phyloP scores from a whole-genome alignment of 441 rosid species.

The Gossypium laxum region DNA sequence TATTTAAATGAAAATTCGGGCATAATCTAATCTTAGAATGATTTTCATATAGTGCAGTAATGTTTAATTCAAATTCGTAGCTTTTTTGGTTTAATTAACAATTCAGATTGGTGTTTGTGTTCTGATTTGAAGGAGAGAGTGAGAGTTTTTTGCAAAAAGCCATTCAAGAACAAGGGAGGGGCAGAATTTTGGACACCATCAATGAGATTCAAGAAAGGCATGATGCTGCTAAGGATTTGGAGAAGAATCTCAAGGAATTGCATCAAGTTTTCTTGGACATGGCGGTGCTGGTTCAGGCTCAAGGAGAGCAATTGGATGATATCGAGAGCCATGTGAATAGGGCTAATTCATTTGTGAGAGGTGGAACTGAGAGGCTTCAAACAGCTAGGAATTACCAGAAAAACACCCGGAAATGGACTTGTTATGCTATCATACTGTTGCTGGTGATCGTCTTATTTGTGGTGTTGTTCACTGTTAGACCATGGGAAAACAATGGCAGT shows the following conservation, averaged over 20 bases:
- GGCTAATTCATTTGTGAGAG: conserved; percentile 49
- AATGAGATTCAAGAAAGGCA: conserved; percentile 81
- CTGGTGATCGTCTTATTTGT: conserved; percentile 51
- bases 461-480: conserved; percentile 52
- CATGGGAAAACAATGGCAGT: conserved; percentile 46
- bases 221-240: conserved; percentile 67
- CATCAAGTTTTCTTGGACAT: conserved; percentile 82
- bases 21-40: too few relatives aligned
- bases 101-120: not conserved
- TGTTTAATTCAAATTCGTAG: too few relatives aligned
- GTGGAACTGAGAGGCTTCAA: conserved; percentile 45
- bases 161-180: conserved; percentile 83
- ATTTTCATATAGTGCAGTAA: too few relatives aligned
- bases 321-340: conserved; percentile 72
- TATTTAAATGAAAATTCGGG: too few relatives aligned
- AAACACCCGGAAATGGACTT: conserved; percentile 75
- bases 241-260: conserved; percentile 68
- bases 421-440: conserved; percentile 49
- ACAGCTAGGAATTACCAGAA: conserved; percentile 59
- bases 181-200: conserved; percentile 57
- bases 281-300: conserved; percentile 72
- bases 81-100: too few relatives aligned
- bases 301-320: conserved; percentile 70
- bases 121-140: conserved; percentile 55
- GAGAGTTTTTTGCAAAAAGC: conserved; percentile 85